These are phyloP conservation scores for Acrocalymma vagum DNA, from an alignment of 2,329 filamentous ascomycete species.

Conservation along the genomic window DNA sequence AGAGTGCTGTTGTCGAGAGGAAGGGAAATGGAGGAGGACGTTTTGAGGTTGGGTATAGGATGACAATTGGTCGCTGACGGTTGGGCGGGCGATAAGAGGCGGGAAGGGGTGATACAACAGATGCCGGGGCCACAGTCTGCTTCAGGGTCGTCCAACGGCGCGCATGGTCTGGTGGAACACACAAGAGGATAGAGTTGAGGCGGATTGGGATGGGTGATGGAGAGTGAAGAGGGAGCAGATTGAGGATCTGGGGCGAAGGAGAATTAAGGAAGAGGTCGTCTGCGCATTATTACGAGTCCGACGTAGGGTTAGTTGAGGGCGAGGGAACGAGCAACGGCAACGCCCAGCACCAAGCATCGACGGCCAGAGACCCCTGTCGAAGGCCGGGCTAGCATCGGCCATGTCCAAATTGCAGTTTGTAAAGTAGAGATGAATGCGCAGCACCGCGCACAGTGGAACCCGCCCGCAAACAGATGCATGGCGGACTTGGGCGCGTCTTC, in stretches of 20 bases:
- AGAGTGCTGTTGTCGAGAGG: constrained; percentile 29
- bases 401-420: too few relatives aligned
- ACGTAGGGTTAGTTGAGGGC: too few relatives aligned
- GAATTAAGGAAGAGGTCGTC: constrained; percentile 16
- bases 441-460: too few relatives aligned
- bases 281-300: constrained; percentile 19
- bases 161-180: constrained; percentile 22
- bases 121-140: constrained; percentile 32
- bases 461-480: too few relatives aligned
- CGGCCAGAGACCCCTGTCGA: too few relatives aligned
- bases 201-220: not conserved
- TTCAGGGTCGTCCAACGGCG: constrained; percentile 26
- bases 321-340: constrained; percentile 16
- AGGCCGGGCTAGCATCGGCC: too few relatives aligned
- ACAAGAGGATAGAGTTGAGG: not conserved
- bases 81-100: constrained; percentile 43
- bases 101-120: constrained; percentile 40
- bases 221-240: constrained; percentile 2
- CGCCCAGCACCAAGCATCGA: too few relatives aligned
- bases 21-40: not conserved
- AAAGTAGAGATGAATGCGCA: too few relatives aligned
- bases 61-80: constrained; percentile 42
- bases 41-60: constrained; percentile 25
- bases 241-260: constrained; percentile 1
- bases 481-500: too few relatives aligned